Evolutionary conservation across 2,329 filamentous ascomycete species (phyloP).

Genomic region (Beauveria brongniartii): DNA sequence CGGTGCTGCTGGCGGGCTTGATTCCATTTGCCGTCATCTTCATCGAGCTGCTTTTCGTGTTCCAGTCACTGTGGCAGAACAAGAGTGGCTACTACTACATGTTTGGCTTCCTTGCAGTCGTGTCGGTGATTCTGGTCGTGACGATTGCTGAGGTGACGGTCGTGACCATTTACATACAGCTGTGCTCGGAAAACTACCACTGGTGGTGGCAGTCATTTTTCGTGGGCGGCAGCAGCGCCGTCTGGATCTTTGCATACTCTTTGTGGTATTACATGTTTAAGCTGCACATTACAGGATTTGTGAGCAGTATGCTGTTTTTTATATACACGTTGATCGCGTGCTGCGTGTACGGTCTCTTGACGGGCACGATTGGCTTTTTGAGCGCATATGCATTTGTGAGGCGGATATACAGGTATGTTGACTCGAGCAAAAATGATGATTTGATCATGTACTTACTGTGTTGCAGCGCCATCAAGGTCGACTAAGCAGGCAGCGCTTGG

Average conservation of each 20-base stretch:
- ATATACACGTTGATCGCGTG: slow-evolving; percentile 77
- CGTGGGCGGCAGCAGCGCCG: slow-evolving; percentile 64
- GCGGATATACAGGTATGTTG: slow-evolving; percentile 56
- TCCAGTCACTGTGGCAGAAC: slow-evolving; percentile 82
- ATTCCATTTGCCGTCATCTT: slow-evolving; percentile 83
- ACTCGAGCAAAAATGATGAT: background rate
- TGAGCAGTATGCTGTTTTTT: slow-evolving; percentile 76
- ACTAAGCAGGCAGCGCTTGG: slow-evolving; percentile 21
- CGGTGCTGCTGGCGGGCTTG: slow-evolving; percentile 64
- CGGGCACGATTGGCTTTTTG: slow-evolving; percentile 77
- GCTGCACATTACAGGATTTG: slow-evolving; percentile 71
- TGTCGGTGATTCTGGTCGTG: slow-evolving; percentile 62
- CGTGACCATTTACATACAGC: slow-evolving; percentile 72
- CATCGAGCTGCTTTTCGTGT: slow-evolving; percentile 79
- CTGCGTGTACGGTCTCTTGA: slow-evolving; percentile 70
- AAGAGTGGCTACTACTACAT: slow-evolving; percentile 91
- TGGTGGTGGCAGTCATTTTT: slow-evolving; percentile 93
- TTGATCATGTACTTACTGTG: slow-evolving; percentile 12
- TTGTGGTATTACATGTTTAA: slow-evolving; percentile 77
- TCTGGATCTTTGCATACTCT: slow-evolving; percentile 80
- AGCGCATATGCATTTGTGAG: slow-evolving; percentile 77
- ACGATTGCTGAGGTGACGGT: slow-evolving; percentile 79
- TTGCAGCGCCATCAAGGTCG: slow-evolving; percentile 42
- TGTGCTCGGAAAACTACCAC: slow-evolving; percentile 78
- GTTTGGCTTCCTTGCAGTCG: slow-evolving; percentile 74